Evolutionary conservation across 2,329 filamentous ascomycete genomes (phyloP), one percentile per base, ranked within the genome.

Genomic region (Elsinoe australis): DNA sequence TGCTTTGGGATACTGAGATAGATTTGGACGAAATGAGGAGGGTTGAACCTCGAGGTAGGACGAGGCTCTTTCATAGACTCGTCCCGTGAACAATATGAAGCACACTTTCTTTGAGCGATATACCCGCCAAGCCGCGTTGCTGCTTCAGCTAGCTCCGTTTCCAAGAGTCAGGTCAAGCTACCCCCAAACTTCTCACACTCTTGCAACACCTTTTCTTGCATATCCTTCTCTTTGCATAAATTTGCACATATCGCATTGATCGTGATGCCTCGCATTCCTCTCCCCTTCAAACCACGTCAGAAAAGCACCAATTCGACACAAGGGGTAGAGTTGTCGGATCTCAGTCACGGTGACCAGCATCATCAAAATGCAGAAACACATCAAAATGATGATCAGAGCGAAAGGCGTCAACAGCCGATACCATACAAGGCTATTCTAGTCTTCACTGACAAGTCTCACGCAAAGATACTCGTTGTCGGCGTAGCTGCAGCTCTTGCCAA

Each of bases 371-470:
- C n/a, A n/a, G 4, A 35, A 21, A 9, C 18, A 18, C 21, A 4
- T n/a, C n/a, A 17, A 26, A 22, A 36, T 12, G 18, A 36, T 19
- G 10, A 19, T 31, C 36, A 21, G 12, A 42, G 26, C 6, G 49
- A 51, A 15, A 45, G 50, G 44, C 49, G 31, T 39, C 49, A 42
- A 31, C 55, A 52, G 26, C 51, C 45, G 8, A 59, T 54, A 35
- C 58, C 52, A 48, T 80, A 74, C 74, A 70, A 65, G 35, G 68
- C 71, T 1, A 72, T 95, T 3, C 90, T 95, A 62, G 68, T 70
- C 33, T 95, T 94, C 62, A 85, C 82, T 0, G 77, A 71, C n/a
- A 71, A 64, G 54, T 66, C 69, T 12, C 82, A 94, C 58, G 53
- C 74, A 0, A 65, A 69, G 1, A 60, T 76, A 3, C 62, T 90